Conservation (phyloP, 192 early-diverging fungal genomes). For the Mortierella claussenii region DNA sequence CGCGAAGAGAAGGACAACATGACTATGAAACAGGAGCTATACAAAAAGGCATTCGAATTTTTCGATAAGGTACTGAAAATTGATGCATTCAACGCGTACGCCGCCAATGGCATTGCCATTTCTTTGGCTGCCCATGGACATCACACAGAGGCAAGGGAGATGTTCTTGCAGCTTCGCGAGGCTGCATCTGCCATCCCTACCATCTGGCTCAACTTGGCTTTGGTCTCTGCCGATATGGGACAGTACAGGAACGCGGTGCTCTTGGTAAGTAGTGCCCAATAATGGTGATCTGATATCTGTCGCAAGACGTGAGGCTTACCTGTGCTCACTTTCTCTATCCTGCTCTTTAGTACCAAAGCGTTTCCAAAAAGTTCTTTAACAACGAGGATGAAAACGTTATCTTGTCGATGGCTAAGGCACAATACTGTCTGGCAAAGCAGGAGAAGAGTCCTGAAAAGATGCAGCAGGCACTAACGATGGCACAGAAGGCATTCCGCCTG, state of each 20-base stretch:
- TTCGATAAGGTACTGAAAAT: conserved; percentile 78
- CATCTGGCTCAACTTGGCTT: conserved; percentile 80
- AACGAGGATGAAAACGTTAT: conserved; percentile 62
- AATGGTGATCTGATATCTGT: too few relatives aligned
- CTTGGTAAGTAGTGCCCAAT: conserved; percentile 59
- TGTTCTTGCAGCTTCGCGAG: conserved; percentile 59
- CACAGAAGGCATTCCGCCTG: conserved; percentile 59
- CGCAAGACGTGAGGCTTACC: not conserved
- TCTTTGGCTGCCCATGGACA: conserved; percentile 70
- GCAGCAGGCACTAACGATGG: conserved; percentile 63
- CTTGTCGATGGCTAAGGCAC: conserved; percentile 65
- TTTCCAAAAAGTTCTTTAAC: conserved; percentile 63
- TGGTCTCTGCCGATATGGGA: conserved; percentile 78
- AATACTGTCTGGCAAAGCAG: conserved; percentile 69
- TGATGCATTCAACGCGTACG: conserved; percentile 78
- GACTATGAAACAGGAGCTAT: conserved; percentile 56
- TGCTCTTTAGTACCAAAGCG: conserved; percentile 69
- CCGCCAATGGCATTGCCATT: conserved; percentile 89
- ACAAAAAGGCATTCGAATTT: conserved; percentile 82
- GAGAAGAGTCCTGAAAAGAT: conserved; percentile 71
- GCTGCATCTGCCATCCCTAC: conserved; percentile 55
- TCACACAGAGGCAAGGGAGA: conserved; percentile 41
- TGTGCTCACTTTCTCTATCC: not conserved
- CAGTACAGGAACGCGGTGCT: conserved; percentile 80
- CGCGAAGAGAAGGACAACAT: conserved; percentile 60